Percentiles rank a stretch among this genome's conserved stretches.
Evolutionary conservation across 2,329 filamentous ascomycete species (phyloP).

Genomic region (Neonectria neomacrospora): DNA sequence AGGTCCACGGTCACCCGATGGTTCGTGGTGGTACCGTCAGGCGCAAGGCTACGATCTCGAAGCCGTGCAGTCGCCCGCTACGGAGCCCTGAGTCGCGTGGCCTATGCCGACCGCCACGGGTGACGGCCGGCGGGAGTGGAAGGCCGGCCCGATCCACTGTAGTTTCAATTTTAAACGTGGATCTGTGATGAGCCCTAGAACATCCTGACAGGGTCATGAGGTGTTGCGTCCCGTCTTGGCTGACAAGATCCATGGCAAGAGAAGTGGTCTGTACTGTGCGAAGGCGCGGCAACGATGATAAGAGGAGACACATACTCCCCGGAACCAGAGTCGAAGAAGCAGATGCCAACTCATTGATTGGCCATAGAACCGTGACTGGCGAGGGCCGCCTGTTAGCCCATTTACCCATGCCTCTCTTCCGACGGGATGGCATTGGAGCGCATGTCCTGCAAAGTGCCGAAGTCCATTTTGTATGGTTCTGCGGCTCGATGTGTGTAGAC

Average conservation of each 20-base stretch:
- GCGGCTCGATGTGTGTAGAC: constrained; percentile 5
- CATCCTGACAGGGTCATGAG: background rate
- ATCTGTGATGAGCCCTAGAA: constrained; percentile 1
- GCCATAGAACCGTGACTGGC: background rate
- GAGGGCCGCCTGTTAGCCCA: background rate
- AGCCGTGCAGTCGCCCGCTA: background rate
- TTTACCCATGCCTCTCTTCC: background rate
- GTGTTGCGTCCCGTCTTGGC: constrained; percentile 18
- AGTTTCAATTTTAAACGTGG: constrained; percentile 20
- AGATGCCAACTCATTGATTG: background rate
- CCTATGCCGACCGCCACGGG: background rate
- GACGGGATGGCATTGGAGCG: constrained; percentile 5
- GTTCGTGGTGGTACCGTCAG: background rate
- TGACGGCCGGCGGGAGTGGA: constrained; percentile 25
- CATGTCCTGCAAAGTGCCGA: constrained; percentile 1
- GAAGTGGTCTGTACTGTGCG: constrained; percentile 5
- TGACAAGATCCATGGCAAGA: background rate
- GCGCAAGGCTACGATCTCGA: background rate
- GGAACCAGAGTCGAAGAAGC: background rate
- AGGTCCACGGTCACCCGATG: background rate
- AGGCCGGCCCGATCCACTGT: constrained; percentile 39
- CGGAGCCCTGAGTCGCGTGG: constrained; percentile 16
- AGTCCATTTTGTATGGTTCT: constrained; percentile 3
- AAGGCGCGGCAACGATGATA: background rate
- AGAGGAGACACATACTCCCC: background rate